Conservation (phyloP, 1,284 basidiomycete species). For the Sanghuangporus weigelae region DNA sequence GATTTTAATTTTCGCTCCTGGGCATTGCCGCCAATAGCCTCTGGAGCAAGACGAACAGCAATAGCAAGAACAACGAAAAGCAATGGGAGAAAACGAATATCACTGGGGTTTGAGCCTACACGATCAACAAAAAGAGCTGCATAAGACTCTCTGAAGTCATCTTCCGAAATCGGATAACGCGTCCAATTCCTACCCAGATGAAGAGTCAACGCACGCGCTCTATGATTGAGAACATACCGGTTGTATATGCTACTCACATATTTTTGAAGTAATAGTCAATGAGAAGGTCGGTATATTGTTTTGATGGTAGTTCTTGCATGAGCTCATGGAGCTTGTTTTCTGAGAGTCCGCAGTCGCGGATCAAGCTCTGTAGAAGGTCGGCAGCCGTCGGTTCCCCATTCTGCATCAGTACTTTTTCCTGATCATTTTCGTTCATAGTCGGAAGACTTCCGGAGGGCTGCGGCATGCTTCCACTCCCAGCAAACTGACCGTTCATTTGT, state of each 20-base stretch:
- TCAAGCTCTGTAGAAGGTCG: slow-evolving; percentile 74
- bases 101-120: slow-evolving; percentile 70
- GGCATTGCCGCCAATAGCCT: slow-evolving; percentile 76
- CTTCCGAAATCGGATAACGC: slow-evolving; percentile 89
- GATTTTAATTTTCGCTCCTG: slow-evolving; percentile 72
- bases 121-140: slow-evolving; percentile 75
- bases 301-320: slow-evolving; percentile 82
- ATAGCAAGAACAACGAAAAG: slow-evolving; percentile 94
- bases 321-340: slow-evolving; percentile 86
- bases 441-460: slow-evolving; percentile 8
- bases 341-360: slow-evolving; percentile 86
- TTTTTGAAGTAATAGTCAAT: slow-evolving; percentile 71
- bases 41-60: slow-evolving; percentile 79
- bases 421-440: slow-evolving; percentile 24
- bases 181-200: slow-evolving; percentile 74
- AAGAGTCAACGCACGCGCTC: slow-evolving; percentile 6
- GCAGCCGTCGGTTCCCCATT: slow-evolving; percentile 65
- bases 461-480: slow-evolving; percentile 3
- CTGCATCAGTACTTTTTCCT: slow-evolving; percentile 34
- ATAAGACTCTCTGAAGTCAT: slow-evolving; percentile 79
- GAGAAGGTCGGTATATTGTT: slow-evolving; percentile 65
- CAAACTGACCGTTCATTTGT: not conserved
- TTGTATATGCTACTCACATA: slow-evolving; percentile 46
- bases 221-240: not conserved
- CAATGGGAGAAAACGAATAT: slow-evolving; percentile 84